Percentiles rank a stretch among this genome's conserved stretches.
Conservation (phyloP, 129 eudicot genomes). For the Calendula officinalis region DNA sequence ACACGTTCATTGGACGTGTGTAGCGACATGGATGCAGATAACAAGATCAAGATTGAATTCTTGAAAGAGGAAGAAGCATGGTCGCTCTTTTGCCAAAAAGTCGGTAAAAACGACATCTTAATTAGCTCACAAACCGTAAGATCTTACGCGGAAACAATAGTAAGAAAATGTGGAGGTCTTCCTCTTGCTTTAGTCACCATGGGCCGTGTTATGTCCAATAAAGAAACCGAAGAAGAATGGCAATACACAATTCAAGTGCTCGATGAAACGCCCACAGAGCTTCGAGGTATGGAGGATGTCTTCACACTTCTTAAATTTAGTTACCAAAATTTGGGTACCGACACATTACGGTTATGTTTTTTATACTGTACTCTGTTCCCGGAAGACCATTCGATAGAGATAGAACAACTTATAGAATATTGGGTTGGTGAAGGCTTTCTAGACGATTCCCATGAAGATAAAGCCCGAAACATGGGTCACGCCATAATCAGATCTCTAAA, state of each 20-base stretch:
- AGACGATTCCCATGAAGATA: slow-evolving; percentile 13
- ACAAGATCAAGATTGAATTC: slow-evolving; percentile 29
- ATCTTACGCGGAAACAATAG: slow-evolving; percentile 27
- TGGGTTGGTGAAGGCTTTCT: slow-evolving; percentile 35
- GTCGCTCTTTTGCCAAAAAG: slow-evolving; percentile 29
- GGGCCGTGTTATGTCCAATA: slow-evolving; percentile 41
- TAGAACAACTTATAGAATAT: slow-evolving; percentile 33
- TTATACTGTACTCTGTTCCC: slow-evolving; percentile 39
- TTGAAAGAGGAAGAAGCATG: slow-evolving; percentile 28
- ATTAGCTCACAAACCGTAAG: slow-evolving; percentile 8
- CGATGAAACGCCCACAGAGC: slow-evolving; percentile 31
- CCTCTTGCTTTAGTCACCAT: slow-evolving; percentile 53
- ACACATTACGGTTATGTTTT: slow-evolving; percentile 21
- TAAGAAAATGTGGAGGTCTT: slow-evolving; percentile 39
- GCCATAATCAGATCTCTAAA: slow-evolving; percentile 32
- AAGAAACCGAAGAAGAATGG: slow-evolving; percentile 36
- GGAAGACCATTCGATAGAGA: slow-evolving; percentile 27
- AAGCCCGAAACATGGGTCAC: slow-evolving; percentile 33
- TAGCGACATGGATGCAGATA: slow-evolving; percentile 41
- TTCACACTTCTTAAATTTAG: slow-evolving; percentile 39
- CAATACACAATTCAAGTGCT: slow-evolving; percentile 30
- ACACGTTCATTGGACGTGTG: slow-evolving; percentile 39
- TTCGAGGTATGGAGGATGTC: slow-evolving; percentile 39
- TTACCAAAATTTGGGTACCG: slow-evolving; percentile 27
- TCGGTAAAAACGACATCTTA: slow-evolving; percentile 16